A percentile compares a stretch with the other conserved stretches of the same genome.
Evolutionary conservation across 2,329 filamentous ascomycete species (phyloP).

Genomic region (Bipolaris zeicola): DNA sequence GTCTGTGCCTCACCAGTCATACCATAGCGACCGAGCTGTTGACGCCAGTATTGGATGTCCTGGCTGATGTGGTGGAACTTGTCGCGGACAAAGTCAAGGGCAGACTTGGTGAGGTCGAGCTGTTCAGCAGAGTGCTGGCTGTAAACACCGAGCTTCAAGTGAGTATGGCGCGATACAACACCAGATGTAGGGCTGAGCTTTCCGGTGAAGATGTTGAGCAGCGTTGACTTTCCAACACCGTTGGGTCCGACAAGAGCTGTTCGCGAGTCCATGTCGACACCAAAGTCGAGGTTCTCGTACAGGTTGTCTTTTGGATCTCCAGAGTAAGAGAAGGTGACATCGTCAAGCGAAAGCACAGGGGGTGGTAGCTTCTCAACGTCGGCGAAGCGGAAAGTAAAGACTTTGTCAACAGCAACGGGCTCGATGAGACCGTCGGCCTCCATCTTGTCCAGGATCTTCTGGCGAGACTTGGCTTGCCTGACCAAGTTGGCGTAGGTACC

Average conservation of each 20-base stretch:
- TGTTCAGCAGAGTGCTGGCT: constrained; percentile 98
- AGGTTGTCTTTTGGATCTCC: constrained; percentile 87
- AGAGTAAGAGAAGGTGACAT: constrained; percentile 98
- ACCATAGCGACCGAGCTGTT: constrained; percentile 94
- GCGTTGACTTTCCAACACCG: constrained; percentile 97
- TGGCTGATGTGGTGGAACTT: constrained; percentile 89
- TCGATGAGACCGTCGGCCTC: constrained; percentile 99
- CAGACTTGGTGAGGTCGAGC: constrained; percentile 96
- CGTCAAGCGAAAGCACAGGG: constrained; percentile 92
- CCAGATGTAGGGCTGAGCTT: constrained; percentile 86
- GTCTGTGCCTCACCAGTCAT: constrained; percentile 93
- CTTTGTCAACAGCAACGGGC: constrained; percentile 79
- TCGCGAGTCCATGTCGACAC: constrained; percentile 99
- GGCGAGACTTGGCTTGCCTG: constrained; percentile 95
- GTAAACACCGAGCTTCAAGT: constrained; percentile 98
- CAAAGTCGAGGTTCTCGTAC: constrained; percentile 95
- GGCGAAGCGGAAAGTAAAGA: constrained; percentile 98
- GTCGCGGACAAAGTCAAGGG: constrained; percentile 96
- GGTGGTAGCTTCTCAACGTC: constrained; percentile 99
- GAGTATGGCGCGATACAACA: constrained; percentile 86
- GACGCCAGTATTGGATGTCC: constrained; percentile 99
- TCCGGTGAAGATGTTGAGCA: constrained; percentile 95
- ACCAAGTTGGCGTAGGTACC: constrained; percentile 99
- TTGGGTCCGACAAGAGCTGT: constrained; percentile 97
- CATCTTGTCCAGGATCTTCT: constrained; percentile 99